Evolutionary conservation across 2,329 filamentous ascomycete genomes (phyloP).

Genomic region (Sporothrix curviconia): DNA sequence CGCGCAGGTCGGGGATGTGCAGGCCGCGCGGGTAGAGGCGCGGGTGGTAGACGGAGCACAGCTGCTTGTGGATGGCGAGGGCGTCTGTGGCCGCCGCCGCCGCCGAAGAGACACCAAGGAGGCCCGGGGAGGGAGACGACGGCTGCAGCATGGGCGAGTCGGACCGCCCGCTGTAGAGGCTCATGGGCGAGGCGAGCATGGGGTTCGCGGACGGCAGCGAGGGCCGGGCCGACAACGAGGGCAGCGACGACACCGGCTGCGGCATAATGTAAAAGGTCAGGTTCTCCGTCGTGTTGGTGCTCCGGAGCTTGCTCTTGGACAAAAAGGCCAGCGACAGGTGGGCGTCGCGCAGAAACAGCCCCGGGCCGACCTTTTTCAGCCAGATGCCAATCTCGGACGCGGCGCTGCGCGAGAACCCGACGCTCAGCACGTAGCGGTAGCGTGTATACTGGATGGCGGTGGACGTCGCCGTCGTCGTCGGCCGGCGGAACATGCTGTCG

Average conservation of each 20-base stretch:
- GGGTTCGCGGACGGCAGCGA: not conserved
- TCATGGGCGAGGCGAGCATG: not conserved
- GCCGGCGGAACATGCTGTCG: no score
- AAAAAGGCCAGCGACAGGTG: not conserved
- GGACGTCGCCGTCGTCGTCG: no score
- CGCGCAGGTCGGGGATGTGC: conserved; percentile 10
- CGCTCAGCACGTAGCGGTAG: conserved; percentile 11
- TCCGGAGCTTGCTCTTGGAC: not conserved
- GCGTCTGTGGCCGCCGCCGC: not conserved
- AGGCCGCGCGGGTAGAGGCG: conserved; percentile 13
- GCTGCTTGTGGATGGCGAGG: not conserved
- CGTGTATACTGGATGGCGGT: not conserved
- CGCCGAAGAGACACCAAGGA: no score
- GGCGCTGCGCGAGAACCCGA: not conserved
- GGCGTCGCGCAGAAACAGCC: conserved; percentile 12
- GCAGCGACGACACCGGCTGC: not conserved
- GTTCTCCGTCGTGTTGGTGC: conserved; percentile 10
- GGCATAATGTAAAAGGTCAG: conserved; percentile 13
- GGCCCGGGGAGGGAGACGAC: no score
- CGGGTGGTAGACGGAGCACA: conserved; percentile 10
- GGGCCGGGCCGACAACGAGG: no score
- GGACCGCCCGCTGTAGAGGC: not conserved
- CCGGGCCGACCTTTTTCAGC: conserved; percentile 14
- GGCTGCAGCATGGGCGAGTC: no score
- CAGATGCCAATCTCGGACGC: conserved; percentile 13